Evolutionary conservation across 495 filamentous ascomycete genomes (phyloP).

Genomic region (Annulohypoxylon maeteangense): DNA sequence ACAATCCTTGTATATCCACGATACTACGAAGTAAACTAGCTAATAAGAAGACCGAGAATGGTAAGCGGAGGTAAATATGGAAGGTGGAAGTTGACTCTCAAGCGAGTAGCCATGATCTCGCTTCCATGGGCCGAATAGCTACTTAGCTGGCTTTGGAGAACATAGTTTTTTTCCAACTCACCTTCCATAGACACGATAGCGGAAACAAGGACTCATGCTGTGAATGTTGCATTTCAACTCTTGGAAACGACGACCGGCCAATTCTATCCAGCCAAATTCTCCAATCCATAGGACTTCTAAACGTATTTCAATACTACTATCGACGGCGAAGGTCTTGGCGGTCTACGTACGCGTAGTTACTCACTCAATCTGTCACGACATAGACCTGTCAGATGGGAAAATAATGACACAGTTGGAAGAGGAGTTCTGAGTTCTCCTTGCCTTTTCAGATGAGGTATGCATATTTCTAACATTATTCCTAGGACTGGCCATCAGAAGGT

Average conservation of each 20-base stretch:
- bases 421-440: neutral
- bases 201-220: neutral
- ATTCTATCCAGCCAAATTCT: neutral
- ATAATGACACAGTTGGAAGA: neutral
- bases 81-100: conserved; percentile 19
- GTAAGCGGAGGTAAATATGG: conserved; percentile 33
- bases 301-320: neutral
- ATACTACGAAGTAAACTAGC: conserved; percentile 7
- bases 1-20: conserved; percentile 22
- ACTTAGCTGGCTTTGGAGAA: neutral
- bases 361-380: neutral
- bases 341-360: neutral
- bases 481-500: neutral
- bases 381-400: neutral
- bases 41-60: conserved; percentile 32
- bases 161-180: neutral
- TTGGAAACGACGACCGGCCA: neutral
- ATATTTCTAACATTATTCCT: neutral
- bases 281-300: neutral
- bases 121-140: conserved; percentile 32
- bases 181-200: conserved; percentile 16
- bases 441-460: too few species aligned
- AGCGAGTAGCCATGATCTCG: conserved; percentile 8
- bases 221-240: neutral
- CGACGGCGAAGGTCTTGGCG: neutral